Evolutionary conservation across 352 stramenopile species (phyloP).

Genomic region (Pythium pectinolyticum): DNA sequence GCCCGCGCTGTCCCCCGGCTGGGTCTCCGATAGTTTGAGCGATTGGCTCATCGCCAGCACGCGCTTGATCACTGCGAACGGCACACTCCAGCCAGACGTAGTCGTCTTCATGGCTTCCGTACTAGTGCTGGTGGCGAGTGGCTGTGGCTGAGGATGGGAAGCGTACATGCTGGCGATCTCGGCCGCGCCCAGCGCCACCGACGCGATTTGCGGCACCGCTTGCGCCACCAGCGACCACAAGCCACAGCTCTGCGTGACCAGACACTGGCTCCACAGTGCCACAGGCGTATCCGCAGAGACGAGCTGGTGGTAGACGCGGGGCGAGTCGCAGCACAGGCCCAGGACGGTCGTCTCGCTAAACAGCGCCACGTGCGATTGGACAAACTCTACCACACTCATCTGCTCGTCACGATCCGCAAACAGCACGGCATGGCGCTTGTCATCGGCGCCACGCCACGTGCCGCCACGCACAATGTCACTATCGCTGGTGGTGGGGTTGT

Average conservation of each 20-base stretch:
- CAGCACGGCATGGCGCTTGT: constrained; percentile 26
- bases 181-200: neutral
- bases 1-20: neutral
- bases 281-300: neutral
- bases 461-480: no score
- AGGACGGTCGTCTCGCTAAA: constrained; percentile 3
- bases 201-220: neutral
- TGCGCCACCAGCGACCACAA: constrained; percentile 4
- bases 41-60: constrained; percentile 1
- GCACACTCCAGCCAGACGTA: constrained; percentile 4
- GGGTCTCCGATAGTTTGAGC: neutral
- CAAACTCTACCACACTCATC: neutral
- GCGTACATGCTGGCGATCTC: constrained; percentile 4
- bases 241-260: neutral
- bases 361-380: neutral
- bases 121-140: no score
- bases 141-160: neutral
- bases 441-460: constrained; percentile 30
- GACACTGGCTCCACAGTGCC: constrained; percentile 8
- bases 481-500: no score
- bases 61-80: constrained; percentile 6
- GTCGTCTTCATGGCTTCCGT: no score
- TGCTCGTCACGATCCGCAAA: constrained; percentile 20
- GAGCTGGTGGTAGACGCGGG: neutral
- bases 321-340: constrained; percentile 6